Base-by-base conservation (phyloP, 768 basidiomycete species). In the Holtermanniella nyarrowii region DNA sequence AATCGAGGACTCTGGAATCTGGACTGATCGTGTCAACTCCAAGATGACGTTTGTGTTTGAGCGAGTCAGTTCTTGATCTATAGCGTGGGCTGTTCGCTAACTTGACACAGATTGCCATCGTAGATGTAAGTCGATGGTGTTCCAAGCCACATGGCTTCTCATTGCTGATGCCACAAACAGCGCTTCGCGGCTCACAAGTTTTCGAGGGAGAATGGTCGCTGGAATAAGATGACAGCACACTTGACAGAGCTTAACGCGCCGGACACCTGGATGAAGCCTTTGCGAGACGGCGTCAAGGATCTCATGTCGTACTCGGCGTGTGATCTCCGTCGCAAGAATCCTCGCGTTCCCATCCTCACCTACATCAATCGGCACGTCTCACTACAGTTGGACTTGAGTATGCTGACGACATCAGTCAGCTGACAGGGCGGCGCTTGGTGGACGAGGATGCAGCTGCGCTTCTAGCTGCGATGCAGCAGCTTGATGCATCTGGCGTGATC, bases 141-240 rank as follows among this genome's bases (percentile, higher is more conserved):
- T 16, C 16, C 7, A 7, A 7, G 31, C 31, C 10, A 37, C 10
- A 7, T 37, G 31, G 10, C 31, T 37, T 7, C 7, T 37, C 10
- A 37, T 37, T 37, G 31, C 12, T 23, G 21, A 26, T 11, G 10
- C 12, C 45, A 10, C 27, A 11, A 14, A 22, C 39, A 59, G 58
- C 54, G 58, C 42, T 59, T 49, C 44, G 46, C 58, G 3, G 54
- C 58, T 7, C 54, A 55, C 20, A 18, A 42, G 24, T 20, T 21
- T n/a, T 47, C 48, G 5, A 23, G 39, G 23, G 44, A 53, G 10
- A 48, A 51, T 10, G 44, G 48, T 23, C 52, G 27, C 40, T 53
- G 51, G 53, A 59, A 59, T 51, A 59, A 59, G 52, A 53, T 53
- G 43, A 56, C 49, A 16, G 54, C 51, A 11, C 54, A 59, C 40